Evolutionary conservation across 352 stramenopile species (phyloP).

Genomic region (Phytophthora sp.): DNA sequence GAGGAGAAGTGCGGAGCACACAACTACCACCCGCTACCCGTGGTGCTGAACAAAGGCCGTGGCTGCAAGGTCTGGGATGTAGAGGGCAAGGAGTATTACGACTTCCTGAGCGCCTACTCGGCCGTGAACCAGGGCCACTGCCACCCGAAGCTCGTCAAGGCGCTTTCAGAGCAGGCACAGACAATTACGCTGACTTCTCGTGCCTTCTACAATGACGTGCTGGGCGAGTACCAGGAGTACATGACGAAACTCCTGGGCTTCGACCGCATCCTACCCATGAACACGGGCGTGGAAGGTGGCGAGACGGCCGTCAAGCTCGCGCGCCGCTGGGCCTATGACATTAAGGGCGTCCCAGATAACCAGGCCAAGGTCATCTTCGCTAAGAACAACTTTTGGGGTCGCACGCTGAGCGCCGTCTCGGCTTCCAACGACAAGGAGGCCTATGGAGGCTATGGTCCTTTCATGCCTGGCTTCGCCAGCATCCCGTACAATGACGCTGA

Average conservation of each 20-base stretch:
- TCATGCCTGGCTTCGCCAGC: slow-evolving; percentile 96
- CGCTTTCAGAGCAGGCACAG: slow-evolving; percentile 94
- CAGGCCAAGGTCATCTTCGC: slow-evolving; percentile 95
- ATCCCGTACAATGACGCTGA: slow-evolving; percentile 95
- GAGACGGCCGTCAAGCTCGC: slow-evolving; percentile 98
- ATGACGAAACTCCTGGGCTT: slow-evolving; percentile 98
- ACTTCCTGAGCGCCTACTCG: slow-evolving; percentile 97
- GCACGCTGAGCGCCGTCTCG: slow-evolving; percentile 97
- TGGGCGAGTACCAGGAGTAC: slow-evolving; percentile 98
- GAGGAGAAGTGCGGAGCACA: slow-evolving; percentile 95
- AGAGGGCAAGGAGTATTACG: slow-evolving; percentile 97
- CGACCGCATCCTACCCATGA: slow-evolving; percentile 99
- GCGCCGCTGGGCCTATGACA: slow-evolving; percentile 96
- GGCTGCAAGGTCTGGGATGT: slow-evolving; percentile 97
- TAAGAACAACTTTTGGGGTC: slow-evolving; percentile 99
- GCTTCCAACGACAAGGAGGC: slow-evolving; percentile 92
- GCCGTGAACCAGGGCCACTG: slow-evolving; percentile 96
- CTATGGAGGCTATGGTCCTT: slow-evolving; percentile 95
- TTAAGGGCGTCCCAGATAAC: slow-evolving; percentile 96
- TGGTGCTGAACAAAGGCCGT: slow-evolving; percentile 93
- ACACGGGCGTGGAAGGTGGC: slow-evolving; percentile 98
- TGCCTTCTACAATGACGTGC: slow-evolving; percentile 98
- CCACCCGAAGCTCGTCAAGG: slow-evolving; percentile 97
- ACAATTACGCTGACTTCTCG: slow-evolving; percentile 97
- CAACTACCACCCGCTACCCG: slow-evolving; percentile 99